These are phyloP conservation scores for Pythium chondricola DNA, from an alignment of 352 stramenopile species.

Conservation along the genomic window DNA sequence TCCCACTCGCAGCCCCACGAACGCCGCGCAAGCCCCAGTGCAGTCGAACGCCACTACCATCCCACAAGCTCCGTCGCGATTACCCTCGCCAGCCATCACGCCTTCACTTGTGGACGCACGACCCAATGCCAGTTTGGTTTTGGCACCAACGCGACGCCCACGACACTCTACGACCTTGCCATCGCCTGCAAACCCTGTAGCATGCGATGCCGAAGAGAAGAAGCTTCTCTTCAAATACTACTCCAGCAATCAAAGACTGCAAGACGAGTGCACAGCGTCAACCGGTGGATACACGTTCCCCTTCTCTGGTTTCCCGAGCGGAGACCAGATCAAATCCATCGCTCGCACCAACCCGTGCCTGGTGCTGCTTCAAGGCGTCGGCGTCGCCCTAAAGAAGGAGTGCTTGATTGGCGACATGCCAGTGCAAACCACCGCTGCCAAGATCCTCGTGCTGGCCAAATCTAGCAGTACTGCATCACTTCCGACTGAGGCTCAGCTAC, in stretches of 20 bases:
- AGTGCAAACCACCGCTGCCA: not conserved
- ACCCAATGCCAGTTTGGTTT: too few species aligned
- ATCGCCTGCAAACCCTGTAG: too few species aligned
- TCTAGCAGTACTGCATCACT: too few species aligned
- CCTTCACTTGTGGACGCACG: too few species aligned
- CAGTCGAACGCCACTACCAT: not conserved
- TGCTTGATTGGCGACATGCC: constrained; percentile 1
- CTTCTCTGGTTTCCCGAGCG: not conserved
- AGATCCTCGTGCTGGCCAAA: too few species aligned
- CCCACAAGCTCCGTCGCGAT: not conserved
- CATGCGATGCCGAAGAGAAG: not conserved
- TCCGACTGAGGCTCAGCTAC: not conserved
- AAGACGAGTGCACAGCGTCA: not conserved
- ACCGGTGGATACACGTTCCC: constrained; percentile 1
- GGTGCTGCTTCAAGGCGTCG: not conserved
- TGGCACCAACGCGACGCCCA: too few species aligned
- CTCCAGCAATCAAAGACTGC: not conserved
- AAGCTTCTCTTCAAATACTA: constrained; percentile 1
- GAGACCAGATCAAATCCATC: not conserved
- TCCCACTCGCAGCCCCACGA: not conserved
- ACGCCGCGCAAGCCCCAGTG: too few species aligned
- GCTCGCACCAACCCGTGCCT: not conserved
- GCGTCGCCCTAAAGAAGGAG: not conserved
- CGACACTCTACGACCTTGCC: too few species aligned
- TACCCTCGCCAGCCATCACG: too few species aligned